Evolutionary conservation across 2,329 filamentous ascomycete species (phyloP), one percentile per base, ranked within the genome.

Genomic region (Fusarium nurragi): DNA sequence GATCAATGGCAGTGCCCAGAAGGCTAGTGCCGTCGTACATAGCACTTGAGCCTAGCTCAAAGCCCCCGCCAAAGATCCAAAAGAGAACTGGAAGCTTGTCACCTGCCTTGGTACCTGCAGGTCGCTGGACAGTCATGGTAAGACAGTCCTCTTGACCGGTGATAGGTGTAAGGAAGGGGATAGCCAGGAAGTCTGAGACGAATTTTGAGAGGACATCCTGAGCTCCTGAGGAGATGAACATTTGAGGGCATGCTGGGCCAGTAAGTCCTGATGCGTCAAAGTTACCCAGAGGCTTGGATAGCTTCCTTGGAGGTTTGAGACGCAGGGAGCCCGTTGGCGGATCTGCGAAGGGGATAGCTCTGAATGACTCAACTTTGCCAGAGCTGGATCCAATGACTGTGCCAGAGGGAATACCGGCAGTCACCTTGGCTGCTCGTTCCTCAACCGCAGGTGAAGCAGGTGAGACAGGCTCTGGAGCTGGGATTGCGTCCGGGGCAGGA

Each of bases 321-420:
- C 92, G 87, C 22, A 92, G 79, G 4, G 80, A 74, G 0, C 89
- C 90, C 0, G 85, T 81, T 0, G 91, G 91, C 2, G 90, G 84
- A 61, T 91, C 80, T 3, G 91, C 90, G 71, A 88, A 95, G 4
- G 91, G 91, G 54, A 95, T 92, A 21, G 88, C 90, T 53, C 84
- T 87, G 78, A 92, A 94, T 23, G 81, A 85, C 55, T 94, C 91
- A 19, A 92, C 82, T 23, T 77, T 76, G 4, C 74, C 69, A 4
- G 75, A 58, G n/a, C 72, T 58, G 67, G 76, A 54, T 34, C 87
- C 87, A 38, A 84, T 73, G 30, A 91, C 77, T 6, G 84, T 89
- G 34, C 86, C 88, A 39, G 83, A 81, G 1, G 82, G 76, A 32
- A 88, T 83, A 16, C 81, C 77, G 45, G 89, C 86, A 4, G 82